A percentile compares a stretch with the other conserved stretches of the same genome.
Evolutionary conservation across 805 yeast species (phyloP).

Genomic region (Wickerhamiella hasegawae): DNA sequence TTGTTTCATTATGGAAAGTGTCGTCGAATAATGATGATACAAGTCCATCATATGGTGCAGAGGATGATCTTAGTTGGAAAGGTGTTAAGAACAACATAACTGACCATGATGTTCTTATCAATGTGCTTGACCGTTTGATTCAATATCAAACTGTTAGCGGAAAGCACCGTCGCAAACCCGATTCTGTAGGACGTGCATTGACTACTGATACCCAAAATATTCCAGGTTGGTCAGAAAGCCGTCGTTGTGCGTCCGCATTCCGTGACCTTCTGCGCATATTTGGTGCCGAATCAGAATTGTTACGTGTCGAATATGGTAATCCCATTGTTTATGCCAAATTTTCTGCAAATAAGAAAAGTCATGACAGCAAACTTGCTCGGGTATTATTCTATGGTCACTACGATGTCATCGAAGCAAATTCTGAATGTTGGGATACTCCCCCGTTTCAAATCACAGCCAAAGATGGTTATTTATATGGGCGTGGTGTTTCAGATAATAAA

Average conservation of each 20-base stretch:
- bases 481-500: conserved; percentile 91
- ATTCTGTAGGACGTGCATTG: no score
- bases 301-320: conserved; percentile 65
- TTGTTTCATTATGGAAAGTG: conserved; percentile 60
- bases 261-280: conserved; percentile 42
- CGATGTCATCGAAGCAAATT: conserved; percentile 74
- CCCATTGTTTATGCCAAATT: conserved; percentile 76
- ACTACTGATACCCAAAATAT: no score
- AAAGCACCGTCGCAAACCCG: no score
- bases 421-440: conserved; percentile 53
- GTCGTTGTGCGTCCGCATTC: conserved; percentile 72
- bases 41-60: neutral
- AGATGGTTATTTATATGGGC: conserved; percentile 75
- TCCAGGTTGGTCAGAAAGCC: conserved; percentile 67
- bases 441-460: conserved; percentile 64
- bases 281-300: conserved; percentile 48
- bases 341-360: conserved; percentile 19
- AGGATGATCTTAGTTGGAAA: conserved; percentile 2
- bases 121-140: conserved; percentile 44
- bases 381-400: conserved; percentile 90
- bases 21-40: conserved; percentile 1
- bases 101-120: conserved; percentile 47
- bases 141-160: conserved; percentile 64
- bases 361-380: conserved; percentile 22
- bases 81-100: conserved; percentile 10